phyloP scores from a whole-genome alignment of 768 basidiomycete genomes.

The Pleurotus giganteus region DNA sequence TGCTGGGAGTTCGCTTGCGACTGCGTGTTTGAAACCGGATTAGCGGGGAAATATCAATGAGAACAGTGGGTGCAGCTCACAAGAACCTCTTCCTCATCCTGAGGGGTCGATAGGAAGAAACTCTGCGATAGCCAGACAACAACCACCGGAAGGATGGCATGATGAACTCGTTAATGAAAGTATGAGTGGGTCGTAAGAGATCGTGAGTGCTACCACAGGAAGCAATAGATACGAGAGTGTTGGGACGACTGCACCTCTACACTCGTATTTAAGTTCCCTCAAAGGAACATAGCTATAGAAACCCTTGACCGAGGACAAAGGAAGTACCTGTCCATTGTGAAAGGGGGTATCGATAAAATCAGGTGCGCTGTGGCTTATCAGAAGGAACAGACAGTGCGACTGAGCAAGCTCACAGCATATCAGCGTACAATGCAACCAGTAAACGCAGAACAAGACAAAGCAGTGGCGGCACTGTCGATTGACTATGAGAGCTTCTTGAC shows the following conservation, averaged over 20 bases:
- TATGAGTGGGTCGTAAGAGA: neutral
- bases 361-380: too few species aligned
- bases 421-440: too few species aligned
- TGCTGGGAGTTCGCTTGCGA: neutral
- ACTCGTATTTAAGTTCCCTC: too few species aligned
- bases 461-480: too few species aligned
- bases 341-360: neutral
- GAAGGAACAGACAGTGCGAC: neutral
- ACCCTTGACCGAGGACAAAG: neutral
- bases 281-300: too few species aligned
- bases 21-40: neutral
- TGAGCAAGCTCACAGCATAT: neutral
- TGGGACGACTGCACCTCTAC: too few species aligned
- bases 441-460: too few species aligned
- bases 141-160: neutral
- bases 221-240: neutral
- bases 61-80: too few species aligned
- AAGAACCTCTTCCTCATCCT: neutral
- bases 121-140: neutral
- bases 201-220: neutral
- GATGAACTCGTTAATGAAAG: neutral
- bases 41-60: too few species aligned
- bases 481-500: constrained; percentile 21
- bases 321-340: neutral
- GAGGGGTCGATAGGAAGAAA: neutral